Base-by-base conservation (phyloP, 495 filamentous ascomycete species). In the Ramalina intermedia region DNA sequence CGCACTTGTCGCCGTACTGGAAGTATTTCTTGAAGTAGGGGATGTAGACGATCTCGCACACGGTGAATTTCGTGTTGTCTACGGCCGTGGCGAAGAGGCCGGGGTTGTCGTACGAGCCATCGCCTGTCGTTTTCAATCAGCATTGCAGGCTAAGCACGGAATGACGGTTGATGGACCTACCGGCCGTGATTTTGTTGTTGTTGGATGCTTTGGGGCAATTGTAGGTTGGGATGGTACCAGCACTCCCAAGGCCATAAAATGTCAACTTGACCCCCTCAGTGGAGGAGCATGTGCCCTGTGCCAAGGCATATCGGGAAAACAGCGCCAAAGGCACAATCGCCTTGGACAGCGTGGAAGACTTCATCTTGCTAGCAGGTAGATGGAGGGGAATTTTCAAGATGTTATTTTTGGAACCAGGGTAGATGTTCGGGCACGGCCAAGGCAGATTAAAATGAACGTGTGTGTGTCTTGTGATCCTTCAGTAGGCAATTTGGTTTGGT, bases 31-130 rank as follows among this genome's bases (percentile, higher is more conserved):
- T 59, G 37, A 69, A 42, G 40, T 65, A 66, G 0, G 66, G 66
- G 2, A 58, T 43, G 43, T 72, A 73, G 51, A 73, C 56, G 41
- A 69, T 62, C 43, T 73, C 70, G 55, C 70, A 73, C 21, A 56
- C 41, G 0, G 55, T 52, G 49, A 69, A 69, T 16, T 27, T 36
- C 26, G 41, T 38, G 43, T 67, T 66, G 40, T 61, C 61, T 11
- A 54, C 41, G 26, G 63, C 64, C 4, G 64, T 62, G 17, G 69
- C 70, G 42, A 72, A 69, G 9, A 69, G 71, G 26, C 71, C 37
- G 4, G 69, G 70, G 56, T 72, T 60, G 41, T 44, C 49, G 49
- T 61, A 71, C 2, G 67, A 68, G 11, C 70, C 70, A 12, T 55
- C 60, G 17, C 68, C 68, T 60, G 33, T 41, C 14, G 8, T 17